Evolutionary conservation across 2,329 filamentous ascomycete genomes (phyloP), one percentile per base, ranked within the genome.

Genomic region (Botrytis sinoallii): DNA sequence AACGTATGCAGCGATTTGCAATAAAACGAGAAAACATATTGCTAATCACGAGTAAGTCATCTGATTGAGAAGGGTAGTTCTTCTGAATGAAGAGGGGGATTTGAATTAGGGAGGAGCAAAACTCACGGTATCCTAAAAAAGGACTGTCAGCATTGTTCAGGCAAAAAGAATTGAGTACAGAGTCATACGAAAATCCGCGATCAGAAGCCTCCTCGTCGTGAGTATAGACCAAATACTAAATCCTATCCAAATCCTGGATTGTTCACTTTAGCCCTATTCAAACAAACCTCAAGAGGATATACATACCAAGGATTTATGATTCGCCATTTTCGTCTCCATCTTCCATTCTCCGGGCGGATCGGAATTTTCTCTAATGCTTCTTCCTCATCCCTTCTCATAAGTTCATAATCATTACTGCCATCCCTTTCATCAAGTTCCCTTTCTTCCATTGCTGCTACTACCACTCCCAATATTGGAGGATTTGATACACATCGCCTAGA

Each of bases 111-210:
- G 12, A 29, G 20, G 38, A 29, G 3, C 12, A 32, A 44, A 25
- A 71, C 70, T 72, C 29, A 72, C 70, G 70, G 18, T 72, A 72
- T 42, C 18, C 70, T 72, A 42, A 12, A 44, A 61, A 18, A 12
- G 22, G 9, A 22, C 2, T 18, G n/a, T 72, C 46, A 74, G 63
- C 38, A 59, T 57, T 22, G 22, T 55, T 63, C 18, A 4, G 52
- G 18, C 59, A 48, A 14, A 61, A 59, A 22, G 52, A 66, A 38
- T 64, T 2, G 29, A 52, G 32, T 20, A 46, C 42, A 35, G 16
- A 61, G 52, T 78, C 79, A 76, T 74, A 80, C 79, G 75, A 78
- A 79, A 79, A 64, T 72, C 73, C 61, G 68, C 73, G 18, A 73
- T 78, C 72, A 80, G 74, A 22, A 79, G 35, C 69, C 75, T 77